Percentiles rank a stretch among this genome's conserved stretches.
phyloP scores from a whole-genome alignment of 768 basidiomycete species.

The Leccinum barrowsii region DNA sequence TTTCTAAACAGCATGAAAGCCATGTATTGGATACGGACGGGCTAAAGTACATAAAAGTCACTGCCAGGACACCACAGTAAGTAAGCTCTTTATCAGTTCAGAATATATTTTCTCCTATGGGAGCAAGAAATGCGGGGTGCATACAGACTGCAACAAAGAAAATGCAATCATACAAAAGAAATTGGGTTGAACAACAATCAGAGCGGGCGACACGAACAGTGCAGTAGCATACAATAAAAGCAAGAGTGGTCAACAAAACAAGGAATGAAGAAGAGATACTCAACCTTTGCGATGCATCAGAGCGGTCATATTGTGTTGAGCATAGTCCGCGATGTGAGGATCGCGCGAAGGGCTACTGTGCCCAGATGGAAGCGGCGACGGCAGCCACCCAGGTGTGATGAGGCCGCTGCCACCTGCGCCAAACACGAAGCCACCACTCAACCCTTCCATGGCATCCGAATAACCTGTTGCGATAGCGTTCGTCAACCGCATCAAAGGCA shows the following conservation, averaged over 20 bases:
- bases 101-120: constrained; percentile 5
- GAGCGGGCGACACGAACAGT: neutral
- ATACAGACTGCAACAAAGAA: constrained; percentile 9
- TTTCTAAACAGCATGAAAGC: neutral
- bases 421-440: constrained; percentile 83
- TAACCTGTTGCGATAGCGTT: constrained; percentile 49
- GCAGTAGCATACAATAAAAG: constrained; percentile 2
- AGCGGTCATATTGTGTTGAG: constrained; percentile 23
- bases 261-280: neutral
- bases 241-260: constrained; percentile 2
- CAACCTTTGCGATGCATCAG: constrained; percentile 28
- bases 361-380: constrained; percentile 60
- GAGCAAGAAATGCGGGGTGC: constrained; percentile 8
- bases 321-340: constrained; percentile 24
- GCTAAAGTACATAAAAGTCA: neutral
- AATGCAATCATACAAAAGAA: constrained; percentile 13
- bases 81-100: neutral
- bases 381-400: constrained; percentile 68
- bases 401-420: constrained; percentile 80
- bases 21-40: neutral
- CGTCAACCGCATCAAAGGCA: neutral
- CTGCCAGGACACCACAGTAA: neutral
- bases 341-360: constrained; percentile 38
- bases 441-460: constrained; percentile 73
- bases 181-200: constrained; percentile 2